These are phyloP conservation scores for Corynascus novoguineensis DNA, from an alignment of 495 filamentous ascomycete genomes.

Conservation along the genomic window DNA sequence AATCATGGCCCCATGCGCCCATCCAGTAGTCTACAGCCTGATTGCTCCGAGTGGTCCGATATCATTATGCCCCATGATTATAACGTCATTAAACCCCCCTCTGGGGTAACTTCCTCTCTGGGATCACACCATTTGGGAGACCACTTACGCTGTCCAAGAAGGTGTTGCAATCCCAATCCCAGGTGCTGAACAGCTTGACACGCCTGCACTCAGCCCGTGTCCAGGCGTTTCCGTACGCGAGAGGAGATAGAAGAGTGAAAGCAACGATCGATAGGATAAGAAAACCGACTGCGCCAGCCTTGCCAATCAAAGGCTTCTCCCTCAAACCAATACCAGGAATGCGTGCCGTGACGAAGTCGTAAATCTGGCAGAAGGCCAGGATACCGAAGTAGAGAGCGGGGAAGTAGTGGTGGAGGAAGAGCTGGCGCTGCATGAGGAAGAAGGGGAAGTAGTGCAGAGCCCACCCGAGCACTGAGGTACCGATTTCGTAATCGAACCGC, in stretches of 20 bases:
- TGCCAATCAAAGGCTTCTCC: conserved; percentile 68
- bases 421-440: conserved; percentile 88
- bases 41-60: too few species aligned
- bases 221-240: conserved; percentile 93
- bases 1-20: too few species aligned
- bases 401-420: conserved; percentile 94
- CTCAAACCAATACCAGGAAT: conserved; percentile 61
- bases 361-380: conserved; percentile 78
- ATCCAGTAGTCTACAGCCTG: too few species aligned
- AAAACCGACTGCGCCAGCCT: conserved; percentile 61
- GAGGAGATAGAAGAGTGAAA: conserved; percentile 80
- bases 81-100: conserved; percentile 20
- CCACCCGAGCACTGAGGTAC: conserved; percentile 85
- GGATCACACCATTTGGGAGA: conserved; percentile 29
- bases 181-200: conserved; percentile 79
- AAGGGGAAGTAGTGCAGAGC: conserved; percentile 97
- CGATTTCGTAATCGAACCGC: conserved; percentile 95
- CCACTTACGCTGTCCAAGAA: conserved; percentile 81
- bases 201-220: conserved; percentile 77
- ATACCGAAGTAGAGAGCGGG: conserved; percentile 88
- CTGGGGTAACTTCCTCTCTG: conserved; percentile 29
- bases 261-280: conserved; percentile 63
- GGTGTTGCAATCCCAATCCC: conserved; percentile 97
- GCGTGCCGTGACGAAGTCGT: conserved; percentile 74
- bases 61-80: background rate